phyloP scores from a whole-genome alignment of 2,329 filamentous ascomycete genomes.

The Emergomyces africanus region DNA sequence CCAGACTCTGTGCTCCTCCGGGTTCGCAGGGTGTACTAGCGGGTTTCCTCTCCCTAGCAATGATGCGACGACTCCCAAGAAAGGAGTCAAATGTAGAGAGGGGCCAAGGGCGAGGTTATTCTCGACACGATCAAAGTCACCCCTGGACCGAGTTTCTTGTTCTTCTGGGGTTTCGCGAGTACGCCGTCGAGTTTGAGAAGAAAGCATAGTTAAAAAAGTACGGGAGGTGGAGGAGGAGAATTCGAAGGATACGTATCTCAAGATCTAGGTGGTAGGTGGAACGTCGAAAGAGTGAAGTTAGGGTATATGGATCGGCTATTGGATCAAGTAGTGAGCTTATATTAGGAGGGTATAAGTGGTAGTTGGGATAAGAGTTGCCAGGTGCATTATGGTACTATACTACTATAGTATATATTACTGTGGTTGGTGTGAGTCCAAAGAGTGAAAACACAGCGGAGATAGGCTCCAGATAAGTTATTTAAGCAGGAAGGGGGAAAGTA shows the following conservation, averaged over 20 bases:
- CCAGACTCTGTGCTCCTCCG: conserved; percentile 65
- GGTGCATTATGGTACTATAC: background rate
- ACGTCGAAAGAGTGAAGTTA: background rate
- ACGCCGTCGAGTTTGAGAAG: background rate
- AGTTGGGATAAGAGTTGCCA: background rate
- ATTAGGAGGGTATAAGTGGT: background rate
- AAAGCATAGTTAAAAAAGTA: background rate
- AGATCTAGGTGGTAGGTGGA: background rate
- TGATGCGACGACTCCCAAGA: conserved; percentile 17
- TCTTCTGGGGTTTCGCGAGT: conserved; percentile 5
- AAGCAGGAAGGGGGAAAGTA: background rate
- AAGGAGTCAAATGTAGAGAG: background rate
- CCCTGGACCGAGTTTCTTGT: conserved; percentile 5
- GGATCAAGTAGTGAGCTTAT: background rate
- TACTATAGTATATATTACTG: too few relatives aligned
- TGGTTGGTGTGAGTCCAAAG: too few relatives aligned
- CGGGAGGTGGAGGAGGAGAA: background rate
- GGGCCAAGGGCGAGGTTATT: conserved; percentile 6
- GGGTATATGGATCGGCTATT: background rate
- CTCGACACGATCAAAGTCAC: conserved; percentile 10
- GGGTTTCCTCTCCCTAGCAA: conserved; percentile 39
- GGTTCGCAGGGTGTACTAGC: conserved; percentile 46
- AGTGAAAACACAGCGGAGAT: too few relatives aligned
- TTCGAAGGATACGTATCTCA: background rate
- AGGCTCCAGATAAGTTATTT: too few relatives aligned